A percentile compares a stretch with the other conserved stretches of the same genome.
These are phyloP conservation scores for Dactylellina leptospora DNA, from an alignment of 2,329 filamentous ascomycete genomes.

Conservation along the genomic window DNA sequence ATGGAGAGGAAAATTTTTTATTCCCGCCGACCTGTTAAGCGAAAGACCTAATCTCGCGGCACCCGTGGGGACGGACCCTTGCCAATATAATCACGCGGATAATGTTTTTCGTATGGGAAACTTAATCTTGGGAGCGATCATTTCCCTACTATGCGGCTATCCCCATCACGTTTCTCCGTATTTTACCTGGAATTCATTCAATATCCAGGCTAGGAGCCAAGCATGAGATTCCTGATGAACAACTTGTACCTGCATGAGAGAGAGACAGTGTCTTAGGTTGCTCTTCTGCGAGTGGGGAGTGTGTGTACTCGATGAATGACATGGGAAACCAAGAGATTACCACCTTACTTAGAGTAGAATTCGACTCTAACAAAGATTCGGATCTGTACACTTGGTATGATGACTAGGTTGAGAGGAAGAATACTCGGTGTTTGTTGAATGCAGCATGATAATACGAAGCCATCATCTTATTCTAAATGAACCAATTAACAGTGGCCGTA, in stretches of 20 bases:
- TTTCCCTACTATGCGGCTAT: constrained; percentile 21
- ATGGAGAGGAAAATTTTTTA: constrained; percentile 17
- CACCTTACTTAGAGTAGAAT: too few relatives aligned
- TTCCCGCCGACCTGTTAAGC: constrained; percentile 35
- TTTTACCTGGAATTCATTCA: constrained; percentile 41
- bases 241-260: constrained; percentile 51
- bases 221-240: constrained; percentile 18
- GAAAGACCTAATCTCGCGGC: constrained; percentile 10
- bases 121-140: background rate
- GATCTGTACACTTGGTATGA: background rate
- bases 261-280: constrained; percentile 45
- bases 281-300: constrained; percentile 31
- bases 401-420: background rate
- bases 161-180: constrained; percentile 41
- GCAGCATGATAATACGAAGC: too few relatives aligned
- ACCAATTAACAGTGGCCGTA: constrained; percentile 24
- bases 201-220: constrained; percentile 15
- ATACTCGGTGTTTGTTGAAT: too few relatives aligned
- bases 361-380: constrained; percentile 13
- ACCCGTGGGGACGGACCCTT: constrained; percentile 9
- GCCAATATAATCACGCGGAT: constrained; percentile 24
- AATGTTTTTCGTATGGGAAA: constrained; percentile 25
- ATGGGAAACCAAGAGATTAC: constrained; percentile 5
- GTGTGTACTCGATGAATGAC: constrained; percentile 7
- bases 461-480: too few relatives aligned